Evolutionary conservation across 2,329 filamentous ascomycete species (phyloP).

Genomic region (Incumbomyces delicatus): DNA sequence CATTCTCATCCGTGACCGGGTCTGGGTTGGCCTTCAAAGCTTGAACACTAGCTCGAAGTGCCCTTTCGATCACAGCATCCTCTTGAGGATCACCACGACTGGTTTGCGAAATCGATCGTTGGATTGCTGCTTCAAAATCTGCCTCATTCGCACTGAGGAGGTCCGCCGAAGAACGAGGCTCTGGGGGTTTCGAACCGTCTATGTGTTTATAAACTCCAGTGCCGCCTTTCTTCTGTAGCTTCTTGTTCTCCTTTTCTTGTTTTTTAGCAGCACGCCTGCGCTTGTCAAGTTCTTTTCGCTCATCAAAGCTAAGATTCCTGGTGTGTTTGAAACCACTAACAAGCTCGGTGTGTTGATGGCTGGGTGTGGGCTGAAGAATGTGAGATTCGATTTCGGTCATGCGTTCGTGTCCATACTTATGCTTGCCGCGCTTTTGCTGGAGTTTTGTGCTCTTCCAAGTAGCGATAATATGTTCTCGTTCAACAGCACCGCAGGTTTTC

Average conservation of each 20-base stretch:
- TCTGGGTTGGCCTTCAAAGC: slow-evolving; percentile 37
- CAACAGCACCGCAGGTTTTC: slow-evolving; percentile 42
- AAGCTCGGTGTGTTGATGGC: slow-evolving; percentile 25
- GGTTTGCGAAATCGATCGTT: slow-evolving; percentile 57
- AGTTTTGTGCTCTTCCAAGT: slow-evolving; percentile 54
- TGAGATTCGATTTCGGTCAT: slow-evolving; percentile 46
- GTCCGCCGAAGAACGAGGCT: neutral
- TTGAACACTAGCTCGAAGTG: slow-evolving; percentile 61
- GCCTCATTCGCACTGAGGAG: slow-evolving; percentile 23
- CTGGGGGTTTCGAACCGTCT: neutral
- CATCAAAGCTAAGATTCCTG: slow-evolving; percentile 40
- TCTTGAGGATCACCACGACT: slow-evolving; percentile 60
- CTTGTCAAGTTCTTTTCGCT: slow-evolving; percentile 43
- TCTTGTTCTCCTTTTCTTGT: slow-evolving; percentile 20
- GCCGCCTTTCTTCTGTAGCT: slow-evolving; percentile 17
- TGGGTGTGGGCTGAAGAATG: slow-evolving; percentile 23
- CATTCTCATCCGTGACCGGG: slow-evolving; percentile 15
- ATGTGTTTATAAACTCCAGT: slow-evolving; percentile 9
- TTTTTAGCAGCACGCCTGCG: slow-evolving; percentile 16
- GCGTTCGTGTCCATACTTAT: slow-evolving; percentile 28
- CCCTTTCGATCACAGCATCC: slow-evolving; percentile 61
- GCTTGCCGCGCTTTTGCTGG: slow-evolving; percentile 41
- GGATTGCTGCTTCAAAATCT: slow-evolving; percentile 64
- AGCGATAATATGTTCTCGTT: slow-evolving; percentile 54
- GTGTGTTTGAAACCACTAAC: slow-evolving; percentile 41